A percentile compares a stretch with the other conserved stretches of the same genome.
Evolutionary conservation across 768 basidiomycete species (phyloP).

Genomic region (Podaxis sp.): DNA sequence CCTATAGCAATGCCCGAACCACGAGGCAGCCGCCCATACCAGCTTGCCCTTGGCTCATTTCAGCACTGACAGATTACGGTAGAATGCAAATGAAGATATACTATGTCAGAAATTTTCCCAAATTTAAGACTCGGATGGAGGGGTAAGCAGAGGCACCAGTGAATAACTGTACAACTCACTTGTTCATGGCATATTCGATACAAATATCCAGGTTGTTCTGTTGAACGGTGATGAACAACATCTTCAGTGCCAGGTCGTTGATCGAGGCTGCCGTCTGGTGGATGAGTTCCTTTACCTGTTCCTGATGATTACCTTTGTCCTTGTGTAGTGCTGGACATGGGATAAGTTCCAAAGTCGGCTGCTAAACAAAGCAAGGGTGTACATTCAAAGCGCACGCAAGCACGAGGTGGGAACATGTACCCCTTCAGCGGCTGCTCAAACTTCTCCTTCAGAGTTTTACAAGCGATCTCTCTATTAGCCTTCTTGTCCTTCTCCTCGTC

Average conservation of each 20-base stretch:
- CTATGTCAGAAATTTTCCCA: no score
- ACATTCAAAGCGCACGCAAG: not conserved
- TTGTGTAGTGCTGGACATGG: constrained; percentile 21
- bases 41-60: no score
- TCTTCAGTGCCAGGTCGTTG: constrained; percentile 16
- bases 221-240: no score
- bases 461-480: not conserved
- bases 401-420: not conserved
- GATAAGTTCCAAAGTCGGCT: not conserved
- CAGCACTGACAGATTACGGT: no score
- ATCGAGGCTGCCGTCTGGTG: constrained; percentile 22
- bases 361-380: not conserved
- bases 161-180: no score
- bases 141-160: no score
- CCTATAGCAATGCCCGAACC: no score
- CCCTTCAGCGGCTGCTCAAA: not conserved
- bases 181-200: no score
- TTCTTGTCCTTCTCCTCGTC: constrained; percentile 14
- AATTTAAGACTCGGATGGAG: no score
- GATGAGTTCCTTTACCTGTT: constrained; percentile 18
- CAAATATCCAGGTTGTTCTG: no score
- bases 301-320: constrained; percentile 5
- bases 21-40: no score
- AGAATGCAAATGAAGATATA: no score
- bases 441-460: not conserved